These are phyloP conservation scores for Myxozyma mucilagina DNA, from an alignment of 805 yeast genomes.

Conservation along the genomic window DNA sequence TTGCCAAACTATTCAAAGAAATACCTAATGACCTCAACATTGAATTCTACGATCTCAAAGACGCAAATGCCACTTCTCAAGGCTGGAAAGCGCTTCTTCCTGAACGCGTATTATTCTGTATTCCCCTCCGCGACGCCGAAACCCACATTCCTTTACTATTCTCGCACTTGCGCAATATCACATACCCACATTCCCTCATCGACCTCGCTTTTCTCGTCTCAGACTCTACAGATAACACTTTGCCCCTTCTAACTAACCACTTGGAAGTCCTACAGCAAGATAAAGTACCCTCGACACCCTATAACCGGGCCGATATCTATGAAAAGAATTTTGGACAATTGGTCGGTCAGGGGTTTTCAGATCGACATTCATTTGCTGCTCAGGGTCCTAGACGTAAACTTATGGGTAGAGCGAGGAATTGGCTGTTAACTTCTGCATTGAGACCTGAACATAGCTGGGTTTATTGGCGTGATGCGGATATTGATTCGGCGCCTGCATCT, in stretches of 20 bases:
- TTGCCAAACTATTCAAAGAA: neutral
- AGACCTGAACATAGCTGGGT: conserved; percentile 94
- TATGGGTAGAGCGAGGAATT: conserved; percentile 95
- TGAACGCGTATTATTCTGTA: conserved; percentile 80
- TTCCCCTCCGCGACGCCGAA: conserved; percentile 90
- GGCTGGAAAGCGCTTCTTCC: conserved; percentile 61
- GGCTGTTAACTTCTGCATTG: conserved; percentile 84
- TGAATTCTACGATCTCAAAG: conserved; percentile 16
- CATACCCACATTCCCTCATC: conserved; percentile 65
- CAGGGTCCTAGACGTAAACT: conserved; percentile 93
- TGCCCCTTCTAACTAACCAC: conserved; percentile 58
- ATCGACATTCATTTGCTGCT: conserved; percentile 92
- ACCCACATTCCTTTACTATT: conserved; percentile 88
- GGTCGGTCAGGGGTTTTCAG: conserved; percentile 89
- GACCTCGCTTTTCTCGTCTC: conserved; percentile 80
- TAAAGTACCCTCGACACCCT: conserved; percentile 56
- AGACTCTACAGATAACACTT: conserved; percentile 83
- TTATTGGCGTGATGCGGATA: conserved; percentile 97
- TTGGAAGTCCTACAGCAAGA: conserved; percentile 60
- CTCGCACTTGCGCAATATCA: conserved; percentile 71
- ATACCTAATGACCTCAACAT: conserved; percentile 1
- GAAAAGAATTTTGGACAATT: conserved; percentile 93
- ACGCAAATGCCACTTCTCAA: conserved; percentile 44
- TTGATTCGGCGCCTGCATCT: conserved; percentile 84
- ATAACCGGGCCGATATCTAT: conserved; percentile 74